Percentiles rank a stretch among this genome's conserved stretches.
Evolutionary conservation across 2,329 filamentous ascomycete species (phyloP).

Genomic region (Botrytis cinerea): DNA sequence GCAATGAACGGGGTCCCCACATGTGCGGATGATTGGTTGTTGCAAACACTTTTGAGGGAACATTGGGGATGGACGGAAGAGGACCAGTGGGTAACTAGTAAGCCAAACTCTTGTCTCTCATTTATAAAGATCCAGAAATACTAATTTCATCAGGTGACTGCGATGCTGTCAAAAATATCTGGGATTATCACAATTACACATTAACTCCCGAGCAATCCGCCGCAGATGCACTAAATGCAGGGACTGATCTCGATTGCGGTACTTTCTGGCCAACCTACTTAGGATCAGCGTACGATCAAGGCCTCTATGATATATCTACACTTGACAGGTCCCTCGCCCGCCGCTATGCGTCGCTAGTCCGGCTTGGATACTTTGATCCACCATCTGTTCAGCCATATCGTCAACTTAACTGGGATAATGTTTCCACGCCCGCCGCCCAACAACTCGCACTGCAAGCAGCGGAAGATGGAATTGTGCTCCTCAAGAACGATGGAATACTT

Average conservation of each 20-base stretch:
- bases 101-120: background rate
- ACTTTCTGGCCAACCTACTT: constrained; percentile 29
- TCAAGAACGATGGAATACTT: constrained; percentile 36
- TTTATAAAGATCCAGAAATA: too few relatives aligned
- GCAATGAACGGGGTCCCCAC: constrained; percentile 65
- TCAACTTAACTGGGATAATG: constrained; percentile 51
- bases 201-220: constrained; percentile 27
- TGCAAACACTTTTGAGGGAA: constrained; percentile 63
- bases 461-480: constrained; percentile 34
- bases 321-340: constrained; percentile 54
- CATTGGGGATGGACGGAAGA: constrained; percentile 65
- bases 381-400: constrained; percentile 50
- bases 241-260: constrained; percentile 35
- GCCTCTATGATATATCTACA: constrained; percentile 48
- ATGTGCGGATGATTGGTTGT: constrained; percentile 63
- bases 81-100: constrained; percentile 55
- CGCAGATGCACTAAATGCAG: constrained; percentile 30
- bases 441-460: constrained; percentile 33
- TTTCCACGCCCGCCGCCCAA: constrained; percentile 29
- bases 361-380: constrained; percentile 59
- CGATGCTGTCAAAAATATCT: constrained; percentile 60
- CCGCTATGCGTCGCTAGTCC: constrained; percentile 56
- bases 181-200: constrained; percentile 44
- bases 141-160: constrained; percentile 40
- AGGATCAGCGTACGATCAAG: constrained; percentile 37